These are phyloP conservation scores for Myxozyma monticola DNA, from an alignment of 805 yeast genomes.

Conservation along the genomic window DNA sequence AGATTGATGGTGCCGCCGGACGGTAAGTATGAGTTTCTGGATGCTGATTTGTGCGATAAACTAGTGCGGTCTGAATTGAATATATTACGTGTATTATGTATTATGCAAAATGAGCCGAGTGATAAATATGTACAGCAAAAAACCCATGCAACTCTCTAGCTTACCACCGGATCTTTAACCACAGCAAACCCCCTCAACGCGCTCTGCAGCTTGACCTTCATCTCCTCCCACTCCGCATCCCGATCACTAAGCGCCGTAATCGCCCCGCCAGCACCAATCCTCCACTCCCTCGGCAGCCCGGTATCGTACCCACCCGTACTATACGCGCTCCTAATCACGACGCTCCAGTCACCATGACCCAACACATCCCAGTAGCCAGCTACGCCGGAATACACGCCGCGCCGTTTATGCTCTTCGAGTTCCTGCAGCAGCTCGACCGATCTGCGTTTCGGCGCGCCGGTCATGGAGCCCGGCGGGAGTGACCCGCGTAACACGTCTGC, in stretches of 20 bases:
- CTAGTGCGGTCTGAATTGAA: too few species aligned
- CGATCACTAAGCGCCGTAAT: slow-evolving; percentile 81
- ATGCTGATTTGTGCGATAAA: too few species aligned
- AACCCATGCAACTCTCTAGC: too few species aligned
- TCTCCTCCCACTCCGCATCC: slow-evolving; percentile 90
- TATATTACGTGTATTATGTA: too few species aligned
- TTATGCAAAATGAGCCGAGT: too few species aligned
- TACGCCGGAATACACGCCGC: slow-evolving; percentile 93
- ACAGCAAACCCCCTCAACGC: too few species aligned
- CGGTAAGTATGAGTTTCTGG: too few species aligned
- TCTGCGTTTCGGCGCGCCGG: slow-evolving; percentile 96
- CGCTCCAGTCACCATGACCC: slow-evolving; percentile 94
- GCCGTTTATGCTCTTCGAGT: slow-evolving; percentile 49
- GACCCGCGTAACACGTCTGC: slow-evolving; percentile 75
- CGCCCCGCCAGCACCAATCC: slow-evolving; percentile 98
- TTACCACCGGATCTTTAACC: too few species aligned
- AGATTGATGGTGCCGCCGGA: too few species aligned
- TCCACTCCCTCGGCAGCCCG: slow-evolving; percentile 53
- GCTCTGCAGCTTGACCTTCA: slow-evolving; percentile 75
- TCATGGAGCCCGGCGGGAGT: slow-evolving; percentile 98
- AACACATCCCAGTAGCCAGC: slow-evolving; percentile 92
- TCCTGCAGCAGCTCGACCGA: slow-evolving; percentile 78
- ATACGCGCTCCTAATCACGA: slow-evolving; percentile 81
- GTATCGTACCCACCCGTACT: slow-evolving; percentile 54
- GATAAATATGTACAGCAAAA: too few species aligned